Base-by-base conservation (phyloP, 2,329 filamentous ascomycete genomes). In the Clonostachys sp. region DNA sequence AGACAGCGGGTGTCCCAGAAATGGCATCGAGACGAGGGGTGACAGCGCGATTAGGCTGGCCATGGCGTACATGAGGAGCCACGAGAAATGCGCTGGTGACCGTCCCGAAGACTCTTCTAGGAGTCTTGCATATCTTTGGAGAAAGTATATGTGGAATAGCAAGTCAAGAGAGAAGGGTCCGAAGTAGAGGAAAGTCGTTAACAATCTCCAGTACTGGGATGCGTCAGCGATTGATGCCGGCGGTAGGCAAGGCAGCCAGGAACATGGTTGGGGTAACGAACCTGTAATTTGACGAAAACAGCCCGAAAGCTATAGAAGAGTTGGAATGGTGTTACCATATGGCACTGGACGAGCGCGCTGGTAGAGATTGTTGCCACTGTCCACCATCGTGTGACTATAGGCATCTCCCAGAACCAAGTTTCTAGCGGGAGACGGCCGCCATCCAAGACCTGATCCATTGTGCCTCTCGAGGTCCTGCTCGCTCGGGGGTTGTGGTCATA, bases 401-500 rank as follows among this genome's bases (percentile, higher is more conserved):
- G 94, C 87, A 96, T 96, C 67, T 99, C 94, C 79, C 90, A 96
- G 69, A 96, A 97, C 94, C 94, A 99, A 57, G 92, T 87, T 69
- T 97, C 94, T 8, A 99, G 78, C 40, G 92, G 94, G 61, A 96
- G 74, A 46, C 78, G 74, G 50, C 77, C 81, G 55, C 77, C 80
- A 49, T 80, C 79, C 63, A 82, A 75, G 59, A 80, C 74, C 58
- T 79, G 77, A 55, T 82, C 78, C 78, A 82, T 82, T 30, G 24
- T 30, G 24, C 24, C 24, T 30, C 24, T 30, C 24, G 9, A 30
- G 24, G 24, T 30, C 24, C 24, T 30, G 24, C 24, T 30, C 10
- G 24, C 24, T 30, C 24, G 8, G 24, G 24, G 24, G 9, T 30
- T 30, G 24, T 30, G 24, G 24, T 30, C 24, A 30, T 30, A 10